Conservation (phyloP, 2,329 filamentous ascomycete species). For the Apiospora rasikravindrae region DNA sequence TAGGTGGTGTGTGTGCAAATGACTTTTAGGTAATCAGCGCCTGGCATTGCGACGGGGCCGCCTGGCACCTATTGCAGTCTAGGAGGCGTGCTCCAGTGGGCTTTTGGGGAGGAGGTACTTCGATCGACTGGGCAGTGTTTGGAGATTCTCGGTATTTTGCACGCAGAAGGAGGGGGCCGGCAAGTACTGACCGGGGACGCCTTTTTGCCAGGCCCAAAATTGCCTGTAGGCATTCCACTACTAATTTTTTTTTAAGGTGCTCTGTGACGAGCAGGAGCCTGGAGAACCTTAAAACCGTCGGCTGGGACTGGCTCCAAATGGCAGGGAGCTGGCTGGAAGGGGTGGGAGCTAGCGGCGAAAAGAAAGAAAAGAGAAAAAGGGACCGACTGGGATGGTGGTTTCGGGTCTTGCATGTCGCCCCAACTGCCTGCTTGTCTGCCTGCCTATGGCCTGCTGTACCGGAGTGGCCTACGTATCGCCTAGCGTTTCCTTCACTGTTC, state of each 20-base stretch:
- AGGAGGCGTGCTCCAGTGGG: neutral
- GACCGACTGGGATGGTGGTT: constrained; percentile 17
- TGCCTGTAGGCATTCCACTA: neutral
- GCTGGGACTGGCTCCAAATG: constrained; percentile 13
- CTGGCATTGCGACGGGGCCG: constrained; percentile 3
- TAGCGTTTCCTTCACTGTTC: neutral
- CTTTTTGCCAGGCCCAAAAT: neutral
- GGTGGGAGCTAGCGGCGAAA: constrained; percentile 14
- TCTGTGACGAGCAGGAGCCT: constrained; percentile 14
- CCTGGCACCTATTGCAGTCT: constrained; percentile 1
- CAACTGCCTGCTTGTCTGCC: neutral
- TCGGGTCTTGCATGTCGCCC: constrained; percentile 10
- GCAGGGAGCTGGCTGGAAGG: constrained; percentile 1
- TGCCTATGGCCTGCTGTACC: neutral
- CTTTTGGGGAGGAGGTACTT: neutral
- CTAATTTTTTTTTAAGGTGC: neutral
- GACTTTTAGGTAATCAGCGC: constrained; percentile 13
- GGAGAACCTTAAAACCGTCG: constrained; percentile 20
- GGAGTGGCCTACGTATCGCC: no score
- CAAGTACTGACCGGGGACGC: constrained; percentile 8
- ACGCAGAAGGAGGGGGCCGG: neutral
- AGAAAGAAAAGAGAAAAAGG: constrained; percentile 10
- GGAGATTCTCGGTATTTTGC: constrained; percentile 8
- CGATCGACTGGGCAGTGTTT: neutral
- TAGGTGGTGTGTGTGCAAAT: neutral